Evolutionary conservation across 306 rosid genomes (phyloP).

Genomic region (Gillenia trifoliata): DNA sequence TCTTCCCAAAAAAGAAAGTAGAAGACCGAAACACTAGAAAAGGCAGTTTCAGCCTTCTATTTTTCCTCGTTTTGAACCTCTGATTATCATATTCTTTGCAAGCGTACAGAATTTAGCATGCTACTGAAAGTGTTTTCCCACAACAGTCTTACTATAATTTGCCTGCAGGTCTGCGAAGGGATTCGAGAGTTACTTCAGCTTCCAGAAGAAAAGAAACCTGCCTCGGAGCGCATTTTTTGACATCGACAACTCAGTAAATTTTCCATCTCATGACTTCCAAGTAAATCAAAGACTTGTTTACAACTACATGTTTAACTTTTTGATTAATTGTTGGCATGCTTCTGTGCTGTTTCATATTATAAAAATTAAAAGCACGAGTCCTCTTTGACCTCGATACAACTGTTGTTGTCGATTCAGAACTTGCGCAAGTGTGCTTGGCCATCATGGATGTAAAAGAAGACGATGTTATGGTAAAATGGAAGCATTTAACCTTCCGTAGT

Average conservation of each 20-base stretch:
- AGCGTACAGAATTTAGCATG: not conserved
- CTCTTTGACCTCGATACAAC: no score
- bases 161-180: conserved; percentile 77
- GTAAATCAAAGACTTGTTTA: not conserved
- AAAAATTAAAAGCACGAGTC: no score
- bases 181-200: conserved; percentile 73
- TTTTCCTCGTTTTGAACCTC: not conserved
- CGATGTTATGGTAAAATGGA: not conserved
- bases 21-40: not conserved
- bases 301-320: not conserved
- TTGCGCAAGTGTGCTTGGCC: not conserved
- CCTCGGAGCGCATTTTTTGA: conserved; percentile 46
- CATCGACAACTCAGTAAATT: not conserved
- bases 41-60: not conserved
- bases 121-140: not conserved
- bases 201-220: conserved; percentile 58
- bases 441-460: not conserved
- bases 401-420: not conserved
- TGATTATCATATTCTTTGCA: not conserved
- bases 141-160: conserved; percentile 1
- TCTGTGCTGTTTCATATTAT: not conserved
- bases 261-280: not conserved
- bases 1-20: not conserved
- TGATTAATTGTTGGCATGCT: not conserved
- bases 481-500: not conserved